Percentiles rank a stretch among this genome's conserved stretches.
phyloP scores from a whole-genome alignment of 805 yeast genomes.

The Starmera quercuum region DNA sequence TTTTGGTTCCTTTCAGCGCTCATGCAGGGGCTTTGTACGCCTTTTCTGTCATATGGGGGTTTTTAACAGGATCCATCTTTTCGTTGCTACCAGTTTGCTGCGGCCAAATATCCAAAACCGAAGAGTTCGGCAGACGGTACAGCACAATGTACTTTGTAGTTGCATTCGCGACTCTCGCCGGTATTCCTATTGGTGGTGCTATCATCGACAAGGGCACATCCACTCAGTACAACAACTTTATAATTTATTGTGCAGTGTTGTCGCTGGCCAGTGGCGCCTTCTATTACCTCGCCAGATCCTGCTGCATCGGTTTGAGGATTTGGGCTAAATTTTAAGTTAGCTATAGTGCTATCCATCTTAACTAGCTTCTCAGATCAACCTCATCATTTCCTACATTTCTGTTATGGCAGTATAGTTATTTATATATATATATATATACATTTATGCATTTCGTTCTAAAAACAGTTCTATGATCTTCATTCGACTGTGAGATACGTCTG shows the following conservation, averaged over 20 bases:
- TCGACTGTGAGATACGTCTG: too few species aligned
- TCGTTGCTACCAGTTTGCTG: constrained; percentile 51
- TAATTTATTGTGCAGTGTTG: constrained; percentile 19
- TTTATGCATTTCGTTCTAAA: too few species aligned
- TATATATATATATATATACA: too few species aligned
- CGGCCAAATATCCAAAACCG: constrained; percentile 47
- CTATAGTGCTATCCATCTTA: too few species aligned
- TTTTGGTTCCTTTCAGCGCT: constrained; percentile 31
- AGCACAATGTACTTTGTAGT: constrained; percentile 54
- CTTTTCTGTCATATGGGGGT: constrained; percentile 43
- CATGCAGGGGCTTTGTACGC: constrained; percentile 29
- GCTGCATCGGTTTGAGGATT: background rate
- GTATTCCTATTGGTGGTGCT: constrained; percentile 44
- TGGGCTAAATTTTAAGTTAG: background rate
- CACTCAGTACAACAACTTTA: constrained; percentile 27
- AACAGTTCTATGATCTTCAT: too few species aligned
- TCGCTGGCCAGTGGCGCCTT: background rate
- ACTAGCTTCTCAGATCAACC: too few species aligned
- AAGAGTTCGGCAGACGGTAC: constrained; percentile 45
- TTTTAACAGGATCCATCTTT: constrained; percentile 45
- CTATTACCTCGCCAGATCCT: background rate
- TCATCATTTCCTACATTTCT: too few species aligned
- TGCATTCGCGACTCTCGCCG: constrained; percentile 43
- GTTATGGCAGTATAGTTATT: too few species aligned
- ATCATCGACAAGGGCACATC: constrained; percentile 32